These are phyloP conservation scores for Tetracentron sinense DNA, from an alignment of 164 flowering plant species.

Conservation along the genomic window DNA sequence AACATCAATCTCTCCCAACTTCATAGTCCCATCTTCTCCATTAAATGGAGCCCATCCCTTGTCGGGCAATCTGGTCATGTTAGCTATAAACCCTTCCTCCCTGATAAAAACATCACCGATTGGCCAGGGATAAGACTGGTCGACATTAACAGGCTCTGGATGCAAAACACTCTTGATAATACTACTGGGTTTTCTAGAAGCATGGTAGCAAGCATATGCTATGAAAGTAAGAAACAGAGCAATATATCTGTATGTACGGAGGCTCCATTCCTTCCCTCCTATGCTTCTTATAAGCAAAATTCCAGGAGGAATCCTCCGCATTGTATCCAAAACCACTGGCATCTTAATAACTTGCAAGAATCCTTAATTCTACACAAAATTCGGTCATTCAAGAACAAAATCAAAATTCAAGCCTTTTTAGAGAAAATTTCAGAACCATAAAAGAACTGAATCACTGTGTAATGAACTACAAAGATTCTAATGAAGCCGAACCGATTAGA, in stretches of 20 bases:
- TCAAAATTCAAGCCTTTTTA: not conserved
- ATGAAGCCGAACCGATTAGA: not conserved
- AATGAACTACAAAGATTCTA: not conserved
- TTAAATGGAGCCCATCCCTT: constrained; percentile 86
- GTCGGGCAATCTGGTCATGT: not conserved
- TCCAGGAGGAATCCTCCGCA: constrained; percentile 56
- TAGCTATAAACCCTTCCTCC: constrained; percentile 17
- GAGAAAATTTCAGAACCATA: not conserved
- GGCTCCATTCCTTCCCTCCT: constrained; percentile 52
- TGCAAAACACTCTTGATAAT: constrained; percentile 79
- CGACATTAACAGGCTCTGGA: constrained; percentile 37
- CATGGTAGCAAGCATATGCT: constrained; percentile 87
- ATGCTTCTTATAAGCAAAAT: constrained; percentile 39
- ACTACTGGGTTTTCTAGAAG: constrained; percentile 85
- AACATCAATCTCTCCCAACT: constrained; percentile 84
- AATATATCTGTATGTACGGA: constrained; percentile 44
- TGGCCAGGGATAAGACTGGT: constrained; percentile 42
- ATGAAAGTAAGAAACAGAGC: constrained; percentile 74
- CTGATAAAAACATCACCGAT: constrained; percentile 51
- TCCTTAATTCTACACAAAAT: not conserved
- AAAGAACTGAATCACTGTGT: not conserved
- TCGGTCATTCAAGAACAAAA: not conserved
- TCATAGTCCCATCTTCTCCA: constrained; percentile 65
- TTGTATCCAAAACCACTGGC: constrained; percentile 12
- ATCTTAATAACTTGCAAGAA: constrained; percentile 4